Base-by-base conservation (phyloP, 495 filamentous ascomycete genomes). In the Penicillium alfredii region DNA sequence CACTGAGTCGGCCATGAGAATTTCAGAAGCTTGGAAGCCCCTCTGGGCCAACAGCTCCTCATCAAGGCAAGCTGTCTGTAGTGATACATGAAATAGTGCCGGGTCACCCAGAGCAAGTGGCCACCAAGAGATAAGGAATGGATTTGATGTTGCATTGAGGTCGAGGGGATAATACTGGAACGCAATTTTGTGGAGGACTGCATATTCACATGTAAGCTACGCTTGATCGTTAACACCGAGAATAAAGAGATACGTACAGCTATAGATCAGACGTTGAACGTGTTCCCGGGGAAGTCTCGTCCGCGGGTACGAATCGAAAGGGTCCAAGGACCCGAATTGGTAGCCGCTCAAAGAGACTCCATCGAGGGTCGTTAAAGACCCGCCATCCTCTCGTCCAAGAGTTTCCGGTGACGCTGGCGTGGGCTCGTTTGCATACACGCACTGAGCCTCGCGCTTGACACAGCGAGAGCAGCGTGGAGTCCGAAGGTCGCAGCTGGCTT, bases 91-190 rank as follows among this genome's bases (percentile, higher is more conserved):
- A 28, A 75, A 73, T 14, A 75, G 28, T n/a, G 68, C 69, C 2
- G 70, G 69, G 34, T 73, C 70, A 0, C 53, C 61, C 2, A 75
- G 55, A 4, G 70, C 68, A 11, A 70, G 52, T 3, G 70, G 72
- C 72, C 72, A 73, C 72, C 72, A 75, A 3, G 68, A 73, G 8
- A 72, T 50, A 19, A 75, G 49, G 45, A 73, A 73, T 0, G 72
- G 70, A 46, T 73, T 75, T 21, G 72, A 66, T 4, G 43, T 52
- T 3, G 60, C 35, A 34, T 58, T 68, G 6, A 73, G 43, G 23
- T 75, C 72, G 17, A 75, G 60, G 2, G 70, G 72, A 40, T 75
- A 75, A 36, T 72, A 75, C 35, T 72, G 60, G 32, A 75, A 75
- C 0, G 70, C 70, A 23, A 75, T 75, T 35, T 69, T 73, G 34